These are phyloP conservation scores for Epichloe hybrida DNA, from an alignment of 2,329 filamentous ascomycete species.

Conservation along the genomic window DNA sequence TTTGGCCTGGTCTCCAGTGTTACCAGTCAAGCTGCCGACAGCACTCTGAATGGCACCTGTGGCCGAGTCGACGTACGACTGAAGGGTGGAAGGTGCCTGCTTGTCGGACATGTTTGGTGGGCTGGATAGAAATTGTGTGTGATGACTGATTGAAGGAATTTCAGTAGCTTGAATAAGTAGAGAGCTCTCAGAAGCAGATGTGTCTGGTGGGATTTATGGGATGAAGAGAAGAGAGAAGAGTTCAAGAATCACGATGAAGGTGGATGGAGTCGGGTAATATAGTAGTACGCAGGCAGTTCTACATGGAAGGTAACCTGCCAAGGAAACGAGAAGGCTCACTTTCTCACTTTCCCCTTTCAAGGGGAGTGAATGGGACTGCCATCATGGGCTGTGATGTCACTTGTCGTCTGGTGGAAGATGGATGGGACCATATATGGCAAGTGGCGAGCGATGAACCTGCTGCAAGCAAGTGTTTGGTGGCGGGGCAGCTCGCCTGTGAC, in stretches of 20 bases:
- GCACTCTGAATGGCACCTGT: conserved; percentile 59
- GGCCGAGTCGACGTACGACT: conserved; percentile 64
- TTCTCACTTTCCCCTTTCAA: not conserved
- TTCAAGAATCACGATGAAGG: not conserved
- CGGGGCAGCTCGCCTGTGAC: conserved; percentile 3
- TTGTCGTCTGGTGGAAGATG: not conserved
- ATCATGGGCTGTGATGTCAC: conserved; percentile 3
- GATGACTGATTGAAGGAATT: not conserved
- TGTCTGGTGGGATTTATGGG: not conserved
- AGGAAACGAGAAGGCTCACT: not conserved
- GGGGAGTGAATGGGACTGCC: not conserved
- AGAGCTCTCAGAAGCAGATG: not conserved
- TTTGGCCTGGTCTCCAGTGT: not conserved
- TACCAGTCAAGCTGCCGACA: conserved; percentile 56
- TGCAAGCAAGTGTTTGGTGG: not conserved
- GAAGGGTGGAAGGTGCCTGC: conserved; percentile 51
- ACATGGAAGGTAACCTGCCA: not conserved
- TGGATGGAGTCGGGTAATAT: conserved; percentile 1
- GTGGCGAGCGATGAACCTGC: not conserved
- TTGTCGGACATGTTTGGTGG: conserved; percentile 16
- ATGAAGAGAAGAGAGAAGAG: not conserved
- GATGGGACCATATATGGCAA: not conserved
- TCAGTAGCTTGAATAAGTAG: not conserved
- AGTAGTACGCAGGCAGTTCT: not conserved
- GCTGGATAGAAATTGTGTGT: not conserved